Conservation (phyloP, 2,329 filamentous ascomycete species). For the Colletotrichum tropicicola region DNA sequence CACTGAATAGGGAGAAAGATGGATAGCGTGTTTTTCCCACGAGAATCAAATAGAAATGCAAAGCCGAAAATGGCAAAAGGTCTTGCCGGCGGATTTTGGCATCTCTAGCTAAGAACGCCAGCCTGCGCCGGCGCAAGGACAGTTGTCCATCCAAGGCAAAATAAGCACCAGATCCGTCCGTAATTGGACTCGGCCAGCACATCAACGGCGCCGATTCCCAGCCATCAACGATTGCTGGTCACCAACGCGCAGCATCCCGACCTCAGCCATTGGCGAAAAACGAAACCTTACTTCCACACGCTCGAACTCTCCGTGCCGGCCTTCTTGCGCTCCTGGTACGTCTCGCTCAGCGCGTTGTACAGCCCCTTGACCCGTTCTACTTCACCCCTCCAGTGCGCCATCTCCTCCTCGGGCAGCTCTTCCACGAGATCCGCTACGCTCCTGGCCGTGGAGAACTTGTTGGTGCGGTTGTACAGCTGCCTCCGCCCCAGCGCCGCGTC, state of each 20-base stretch:
- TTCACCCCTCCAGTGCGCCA: slow-evolving; percentile 45
- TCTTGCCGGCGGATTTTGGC: background rate
- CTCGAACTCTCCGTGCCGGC: slow-evolving; percentile 53
- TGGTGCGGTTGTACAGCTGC: slow-evolving; percentile 62
- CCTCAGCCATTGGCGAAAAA: background rate
- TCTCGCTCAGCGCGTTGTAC: slow-evolving; percentile 55
- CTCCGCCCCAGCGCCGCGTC: slow-evolving; percentile 46
- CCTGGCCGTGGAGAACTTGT: slow-evolving; percentile 61
- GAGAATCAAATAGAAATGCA: too few relatives aligned
- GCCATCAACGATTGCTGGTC: background rate
- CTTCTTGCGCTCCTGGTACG: slow-evolving; percentile 58
- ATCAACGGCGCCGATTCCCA: slow-evolving; percentile 14
- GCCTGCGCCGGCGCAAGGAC: background rate
- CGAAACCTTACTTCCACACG: slow-evolving; percentile 52
- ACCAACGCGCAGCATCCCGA: background rate
- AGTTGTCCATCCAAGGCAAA: background rate
- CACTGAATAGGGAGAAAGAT: too few relatives aligned
- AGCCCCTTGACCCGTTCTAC: slow-evolving; percentile 57
- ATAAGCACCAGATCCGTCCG: background rate
- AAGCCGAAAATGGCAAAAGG: background rate
- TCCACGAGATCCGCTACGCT: slow-evolving; percentile 52
- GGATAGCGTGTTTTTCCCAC: too few relatives aligned
- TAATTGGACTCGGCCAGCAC: background rate
- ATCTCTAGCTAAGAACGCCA: background rate
- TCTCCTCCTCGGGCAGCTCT: slow-evolving; percentile 46